Base-by-base conservation (phyloP, 2,329 filamentous ascomycete genomes). In the Neocucurbitaria cava region DNA sequence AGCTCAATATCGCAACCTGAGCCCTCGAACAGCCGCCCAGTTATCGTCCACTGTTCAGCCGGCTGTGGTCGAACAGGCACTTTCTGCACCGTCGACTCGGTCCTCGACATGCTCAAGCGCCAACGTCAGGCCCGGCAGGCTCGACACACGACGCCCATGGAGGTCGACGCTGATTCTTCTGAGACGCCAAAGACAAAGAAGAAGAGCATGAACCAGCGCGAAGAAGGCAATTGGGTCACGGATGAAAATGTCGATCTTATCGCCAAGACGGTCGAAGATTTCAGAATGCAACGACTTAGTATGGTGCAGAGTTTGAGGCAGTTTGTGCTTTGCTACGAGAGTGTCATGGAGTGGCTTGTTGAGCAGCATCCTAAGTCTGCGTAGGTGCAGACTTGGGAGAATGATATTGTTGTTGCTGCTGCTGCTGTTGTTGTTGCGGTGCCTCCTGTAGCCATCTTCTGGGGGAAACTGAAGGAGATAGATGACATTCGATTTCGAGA, bases 251-350 rank as follows among this genome's bases (percentile, higher is more conserved):
- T 90, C 1, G 95, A 99, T 73, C 76, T 98, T 55, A 87, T 99
- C 43, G 88, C 91, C 58, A 88, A 87, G 72, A 95, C 93, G 0
- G 94, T 99, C 1, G 90, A 95, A 65, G 92, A 97, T 66, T 96
- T 99, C 75, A 83, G 95, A 52, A 81, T 84, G 44, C 95, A 99
- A 78, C 82, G 95, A 61, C 78, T 97, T 18, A 97, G 92, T 76
- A 99, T 98, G 93, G 94, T 99, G 39, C 95, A 98, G 77, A 97
- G 90, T 68, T 79, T 98, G 53, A 83, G 91, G 56, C 95, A 99
- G 74, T 98, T 90, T 77, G 94, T 97, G 45, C 85, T 99, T 30
- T 99, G 95, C 76, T 99, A 99, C 75, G 95, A 99, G 79, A 96
- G 91, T 36, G 84, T 98, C 6, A 79, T 96, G 49, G 94, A 98